Percentiles rank a stretch among this genome's conserved stretches.
These are phyloP conservation scores for Borealophlyctis nickersoniae DNA, from an alignment of 192 early-diverging fungal species.

Conservation along the genomic window DNA sequence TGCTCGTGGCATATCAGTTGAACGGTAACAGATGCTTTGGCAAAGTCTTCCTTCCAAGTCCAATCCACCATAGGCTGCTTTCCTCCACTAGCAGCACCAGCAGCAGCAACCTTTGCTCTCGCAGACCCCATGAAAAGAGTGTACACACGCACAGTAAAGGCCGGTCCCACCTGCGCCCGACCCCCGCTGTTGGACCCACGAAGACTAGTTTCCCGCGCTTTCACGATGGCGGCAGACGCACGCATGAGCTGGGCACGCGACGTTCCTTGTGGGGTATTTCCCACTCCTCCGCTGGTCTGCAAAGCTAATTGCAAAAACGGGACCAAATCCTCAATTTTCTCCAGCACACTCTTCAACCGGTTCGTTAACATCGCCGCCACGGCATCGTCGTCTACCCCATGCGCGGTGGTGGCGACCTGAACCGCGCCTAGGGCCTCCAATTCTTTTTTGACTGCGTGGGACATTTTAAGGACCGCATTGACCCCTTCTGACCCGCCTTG, in stretches of 20 bases:
- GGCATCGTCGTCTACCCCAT: background rate
- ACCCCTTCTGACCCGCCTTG: background rate
- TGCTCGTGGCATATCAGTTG: constrained; percentile 34
- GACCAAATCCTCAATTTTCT: constrained; percentile 47
- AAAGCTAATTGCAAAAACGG: constrained; percentile 53
- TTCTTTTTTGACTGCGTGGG: background rate
- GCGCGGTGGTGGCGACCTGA: background rate
- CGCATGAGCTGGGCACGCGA: constrained; percentile 61
- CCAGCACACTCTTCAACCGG: constrained; percentile 29
- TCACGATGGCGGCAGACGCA: constrained; percentile 41
- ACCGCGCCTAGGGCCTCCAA: background rate
- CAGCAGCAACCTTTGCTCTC: constrained; percentile 46
- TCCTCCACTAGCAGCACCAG: no score
- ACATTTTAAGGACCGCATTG: background rate
- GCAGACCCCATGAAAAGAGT: constrained; percentile 66
- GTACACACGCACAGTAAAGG: constrained; percentile 59
- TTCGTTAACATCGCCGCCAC: constrained; percentile 26
- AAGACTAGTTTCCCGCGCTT: background rate
- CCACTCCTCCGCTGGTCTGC: constrained; percentile 47
- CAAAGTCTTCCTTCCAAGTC: constrained; percentile 82
- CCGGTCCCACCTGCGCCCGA: no score
- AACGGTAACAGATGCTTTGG: constrained; percentile 31
- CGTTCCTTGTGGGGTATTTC: constrained; percentile 36
- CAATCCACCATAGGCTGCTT: no score
- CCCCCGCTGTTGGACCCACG: no score